Conservation (phyloP, 2,329 filamentous ascomycete species). For the Podosphaera aphanis region DNA sequence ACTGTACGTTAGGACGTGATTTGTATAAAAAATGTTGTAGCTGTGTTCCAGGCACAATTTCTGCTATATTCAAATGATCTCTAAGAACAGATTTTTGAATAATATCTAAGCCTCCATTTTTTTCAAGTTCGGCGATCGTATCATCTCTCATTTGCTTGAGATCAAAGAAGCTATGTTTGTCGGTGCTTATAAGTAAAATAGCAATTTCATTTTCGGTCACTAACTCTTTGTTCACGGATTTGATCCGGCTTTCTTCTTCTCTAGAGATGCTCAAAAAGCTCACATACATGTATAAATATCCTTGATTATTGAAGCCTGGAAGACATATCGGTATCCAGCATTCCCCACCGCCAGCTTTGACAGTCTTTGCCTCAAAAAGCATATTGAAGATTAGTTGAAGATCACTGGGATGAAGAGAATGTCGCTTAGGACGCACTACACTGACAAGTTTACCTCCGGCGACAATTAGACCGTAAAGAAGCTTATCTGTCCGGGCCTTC, state of each 20-base stretch:
- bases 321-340: slow-evolving; percentile 95
- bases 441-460: slow-evolving; percentile 83
- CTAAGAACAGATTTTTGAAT: slow-evolving; percentile 48
- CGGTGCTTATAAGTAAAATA: slow-evolving; percentile 72
- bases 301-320: slow-evolving; percentile 88
- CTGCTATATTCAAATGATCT: slow-evolving; percentile 47
- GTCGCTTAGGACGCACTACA: slow-evolving; percentile 79
- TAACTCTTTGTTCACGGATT: slow-evolving; percentile 16
- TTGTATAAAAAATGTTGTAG: slow-evolving; percentile 92
- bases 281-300: slow-evolving; percentile 97
- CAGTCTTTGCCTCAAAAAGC: slow-evolving; percentile 84
- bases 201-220: slow-evolving; percentile 59
- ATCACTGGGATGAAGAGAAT: slow-evolving; percentile 87
- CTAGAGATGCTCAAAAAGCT: slow-evolving; percentile 55
- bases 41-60: slow-evolving; percentile 58
- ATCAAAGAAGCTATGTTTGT: slow-evolving; percentile 84
- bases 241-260: slow-evolving; percentile 17
- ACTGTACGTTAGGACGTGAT: slow-evolving; percentile 82
- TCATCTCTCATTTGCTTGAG: slow-evolving; percentile 50
- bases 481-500: slow-evolving; percentile 49
- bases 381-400: slow-evolving; percentile 96
- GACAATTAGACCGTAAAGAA: slow-evolving; percentile 83
- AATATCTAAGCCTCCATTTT: slow-evolving; percentile 48
- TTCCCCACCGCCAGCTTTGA: slow-evolving; percentile 81
- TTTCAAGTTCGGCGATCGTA: slow-evolving; percentile 44